phyloP scores from a whole-genome alignment of 2,329 filamentous ascomycete genomes.

The Aureobasidium mangrovei region DNA sequence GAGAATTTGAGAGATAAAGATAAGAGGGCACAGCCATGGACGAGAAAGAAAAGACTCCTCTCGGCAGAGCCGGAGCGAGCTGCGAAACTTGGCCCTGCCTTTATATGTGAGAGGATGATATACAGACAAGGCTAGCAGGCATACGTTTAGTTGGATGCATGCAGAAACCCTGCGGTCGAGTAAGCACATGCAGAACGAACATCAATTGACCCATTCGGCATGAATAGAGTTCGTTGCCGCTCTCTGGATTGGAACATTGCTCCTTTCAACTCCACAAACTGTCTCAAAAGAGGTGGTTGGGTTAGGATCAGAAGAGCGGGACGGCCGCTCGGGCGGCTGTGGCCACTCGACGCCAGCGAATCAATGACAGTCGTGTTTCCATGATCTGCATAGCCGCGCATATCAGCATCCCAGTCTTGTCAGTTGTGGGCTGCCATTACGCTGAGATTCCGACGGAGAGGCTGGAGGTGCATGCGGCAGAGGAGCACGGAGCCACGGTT shows the following conservation, averaged over 20 bases:
- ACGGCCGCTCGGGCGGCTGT: conserved; percentile 1
- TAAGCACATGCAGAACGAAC: conserved; percentile 12
- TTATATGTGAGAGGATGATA: not conserved
- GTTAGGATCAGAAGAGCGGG: not conserved
- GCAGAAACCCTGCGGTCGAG: conserved; percentile 9
- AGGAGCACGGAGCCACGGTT: not conserved
- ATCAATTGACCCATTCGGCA: not conserved
- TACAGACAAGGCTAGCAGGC: not conserved
- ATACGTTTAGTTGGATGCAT: conserved; percentile 9
- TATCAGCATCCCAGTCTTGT: conserved; percentile 1
- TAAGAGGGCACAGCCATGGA: not conserved
- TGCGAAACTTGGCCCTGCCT: not conserved
- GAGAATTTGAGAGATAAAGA: conserved; percentile 3
- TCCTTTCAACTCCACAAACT: conserved; percentile 5
- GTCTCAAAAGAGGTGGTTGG: conserved; percentile 13
- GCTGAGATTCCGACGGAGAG: conserved; percentile 4
- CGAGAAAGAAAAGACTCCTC: not conserved
- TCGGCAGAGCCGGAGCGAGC: not conserved
- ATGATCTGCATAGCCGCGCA: conserved; percentile 7
- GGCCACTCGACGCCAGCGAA: conserved; percentile 6
- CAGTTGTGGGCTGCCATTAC: conserved; percentile 4
- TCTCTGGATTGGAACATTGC: not conserved
- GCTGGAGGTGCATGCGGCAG: not conserved
- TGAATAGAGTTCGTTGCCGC: conserved; percentile 4
- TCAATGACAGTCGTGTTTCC: not conserved